phyloP scores from a whole-genome alignment of 805 yeast species.

The Jamesozyma hellenica region DNA sequence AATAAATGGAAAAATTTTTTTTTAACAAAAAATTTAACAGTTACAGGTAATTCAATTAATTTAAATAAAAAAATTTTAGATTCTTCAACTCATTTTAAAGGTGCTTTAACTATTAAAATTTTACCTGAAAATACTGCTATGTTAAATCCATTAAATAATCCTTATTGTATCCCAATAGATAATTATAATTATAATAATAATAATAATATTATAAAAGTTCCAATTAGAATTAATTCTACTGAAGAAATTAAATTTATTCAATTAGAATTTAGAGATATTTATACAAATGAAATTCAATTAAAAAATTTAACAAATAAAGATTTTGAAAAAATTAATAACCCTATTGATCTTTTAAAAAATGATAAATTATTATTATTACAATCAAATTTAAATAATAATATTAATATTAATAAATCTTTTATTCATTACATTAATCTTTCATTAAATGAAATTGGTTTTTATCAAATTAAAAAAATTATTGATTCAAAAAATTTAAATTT shows the following conservation, averaged over 20 bases:
- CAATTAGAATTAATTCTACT: conserved; percentile 74
- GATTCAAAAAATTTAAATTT: conserved; percentile 58
- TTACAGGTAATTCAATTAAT: conserved; percentile 38
- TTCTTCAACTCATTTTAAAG: conserved; percentile 54
- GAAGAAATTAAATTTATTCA: conserved; percentile 59
- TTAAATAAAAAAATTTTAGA: conserved; percentile 17
- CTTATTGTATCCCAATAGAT: conserved; percentile 47
- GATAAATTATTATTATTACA: conserved; percentile 13
- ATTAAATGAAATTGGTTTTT: conserved; percentile 61
- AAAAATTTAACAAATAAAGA: conserved; percentile 51
- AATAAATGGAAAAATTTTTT: conserved; percentile 33
- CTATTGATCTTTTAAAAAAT: conserved; percentile 9
- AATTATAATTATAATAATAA: conserved; percentile 8
- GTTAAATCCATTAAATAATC: conserved; percentile 63
- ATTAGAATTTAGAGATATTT: conserved; percentile 49
- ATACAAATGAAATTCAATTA: conserved; percentile 36
- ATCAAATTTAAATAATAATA: conserved; percentile 4
- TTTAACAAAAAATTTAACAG: conserved; percentile 40
- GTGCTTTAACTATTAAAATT: conserved; percentile 75
- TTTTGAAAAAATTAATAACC: conserved; percentile 33
- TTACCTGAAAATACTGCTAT: conserved; percentile 85
- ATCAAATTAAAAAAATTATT: conserved; percentile 53
- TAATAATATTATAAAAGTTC: conserved; percentile 31
- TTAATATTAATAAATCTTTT: conserved; percentile 7
- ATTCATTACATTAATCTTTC: conserved; percentile 59